These are phyloP conservation scores for Candida coleopterorum DNA, from an alignment of 805 yeast species.

Conservation along the genomic window DNA sequence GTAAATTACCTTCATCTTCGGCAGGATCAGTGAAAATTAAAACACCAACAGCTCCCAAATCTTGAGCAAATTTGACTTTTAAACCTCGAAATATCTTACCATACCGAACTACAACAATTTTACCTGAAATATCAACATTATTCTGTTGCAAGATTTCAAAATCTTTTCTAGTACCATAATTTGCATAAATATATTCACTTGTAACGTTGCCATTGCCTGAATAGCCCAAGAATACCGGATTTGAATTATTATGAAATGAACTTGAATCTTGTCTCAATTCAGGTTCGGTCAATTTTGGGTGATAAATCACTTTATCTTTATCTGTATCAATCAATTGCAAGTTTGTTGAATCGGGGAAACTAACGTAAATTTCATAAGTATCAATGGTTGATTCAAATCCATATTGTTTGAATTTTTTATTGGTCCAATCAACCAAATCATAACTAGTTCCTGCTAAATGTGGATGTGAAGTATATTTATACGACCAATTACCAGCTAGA, in stretches of 20 bases:
- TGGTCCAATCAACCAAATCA: conserved; percentile 45
- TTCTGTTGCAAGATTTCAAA: conserved; percentile 37
- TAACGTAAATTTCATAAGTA: conserved; percentile 53
- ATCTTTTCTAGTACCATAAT: conserved; percentile 57
- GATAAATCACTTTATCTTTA: conserved; percentile 32
- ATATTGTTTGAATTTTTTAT: conserved; percentile 42
- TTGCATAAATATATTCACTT: conserved; percentile 52
- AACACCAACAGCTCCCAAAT: conserved; percentile 59
- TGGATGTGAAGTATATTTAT: conserved; percentile 35
- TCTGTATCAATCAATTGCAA: conserved; percentile 28
- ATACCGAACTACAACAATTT: conserved; percentile 55
- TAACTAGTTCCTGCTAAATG: conserved; percentile 46
- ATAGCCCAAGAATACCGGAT: conserved; percentile 57
- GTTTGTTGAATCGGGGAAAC: conserved; percentile 45
- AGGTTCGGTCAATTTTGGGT: conserved; percentile 51
- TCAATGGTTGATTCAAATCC: conserved; percentile 50
- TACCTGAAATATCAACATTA: conserved; percentile 45
- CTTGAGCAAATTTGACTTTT: conserved; percentile 58
- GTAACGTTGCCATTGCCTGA: conserved; percentile 61
- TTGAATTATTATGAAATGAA: conserved; percentile 30
- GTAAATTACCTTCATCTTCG: conserved; percentile 56
- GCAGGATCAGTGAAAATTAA: conserved; percentile 53
- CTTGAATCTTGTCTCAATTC: conserved; percentile 36
- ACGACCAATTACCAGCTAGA: conserved; percentile 40
- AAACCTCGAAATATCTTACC: conserved; percentile 51